Evolutionary conservation across 768 basidiomycete species (phyloP).

Genomic region (Tulasnella sp.): DNA sequence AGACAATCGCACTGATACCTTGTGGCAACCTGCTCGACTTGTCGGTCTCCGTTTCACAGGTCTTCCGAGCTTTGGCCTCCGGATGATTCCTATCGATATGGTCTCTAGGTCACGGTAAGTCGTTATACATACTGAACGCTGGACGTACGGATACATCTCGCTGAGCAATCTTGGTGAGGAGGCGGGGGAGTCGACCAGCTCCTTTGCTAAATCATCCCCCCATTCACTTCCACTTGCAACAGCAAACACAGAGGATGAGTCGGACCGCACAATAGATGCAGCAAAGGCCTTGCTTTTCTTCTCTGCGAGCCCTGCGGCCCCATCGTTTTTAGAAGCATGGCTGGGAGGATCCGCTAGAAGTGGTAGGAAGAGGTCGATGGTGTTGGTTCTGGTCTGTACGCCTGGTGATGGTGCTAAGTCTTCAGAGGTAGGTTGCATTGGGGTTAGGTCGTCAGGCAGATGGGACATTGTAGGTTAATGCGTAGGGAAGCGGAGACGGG

Average conservation of each 20-base stretch:
- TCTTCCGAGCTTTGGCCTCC: no score
- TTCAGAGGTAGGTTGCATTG: not conserved
- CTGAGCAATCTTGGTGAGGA: not conserved
- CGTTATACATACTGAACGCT: not conserved
- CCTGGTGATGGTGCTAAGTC: not conserved
- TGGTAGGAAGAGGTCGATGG: not conserved
- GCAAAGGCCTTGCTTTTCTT: not conserved
- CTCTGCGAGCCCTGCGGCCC: not conserved
- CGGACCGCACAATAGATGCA: not conserved
- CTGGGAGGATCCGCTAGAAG: not conserved
- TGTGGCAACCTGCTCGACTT: not conserved
- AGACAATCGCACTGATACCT: not conserved
- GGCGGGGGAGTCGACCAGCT: not conserved
- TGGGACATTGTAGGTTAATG: not conserved
- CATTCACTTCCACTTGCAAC: not conserved
- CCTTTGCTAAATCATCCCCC: not conserved
- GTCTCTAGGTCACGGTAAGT: not conserved
- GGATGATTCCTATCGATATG: not conserved
- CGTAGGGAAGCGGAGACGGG: not conserved
- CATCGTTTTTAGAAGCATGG: not conserved
- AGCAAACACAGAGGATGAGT: not conserved
- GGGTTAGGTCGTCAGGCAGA: not conserved
- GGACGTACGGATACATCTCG: not conserved
- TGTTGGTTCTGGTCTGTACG: not conserved
- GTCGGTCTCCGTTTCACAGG: not conserved